Base-by-base conservation (phyloP, 2,329 filamentous ascomycete species). In the Ramularia collo-cygni region DNA sequence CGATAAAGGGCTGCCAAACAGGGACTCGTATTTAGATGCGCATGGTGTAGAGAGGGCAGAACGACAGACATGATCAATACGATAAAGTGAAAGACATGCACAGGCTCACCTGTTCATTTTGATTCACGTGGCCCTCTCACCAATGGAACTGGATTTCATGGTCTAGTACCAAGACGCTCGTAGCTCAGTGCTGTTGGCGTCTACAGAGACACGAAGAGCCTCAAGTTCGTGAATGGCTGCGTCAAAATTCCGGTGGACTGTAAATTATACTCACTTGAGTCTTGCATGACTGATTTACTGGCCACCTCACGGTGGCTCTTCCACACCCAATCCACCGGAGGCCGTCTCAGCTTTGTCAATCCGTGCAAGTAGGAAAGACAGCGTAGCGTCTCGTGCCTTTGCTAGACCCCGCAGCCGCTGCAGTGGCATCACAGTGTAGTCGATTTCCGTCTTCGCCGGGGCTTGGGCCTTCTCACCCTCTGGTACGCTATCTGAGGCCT, bases 301-400 rank as follows among this genome's bases (percentile, higher is more conserved):
- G n/a, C n/a, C n/a, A n/a, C n/a, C n/a, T 33, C 31, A 33, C 14
- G 35, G 16, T n/a, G 27, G 35, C 27, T 38, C 30, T 28, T 28
- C 5, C n/a, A 16, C n/a, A 28, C n/a, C 19, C 21, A 15, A 15
- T 32, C 29, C 24, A 37, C 27, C 17, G 29, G 38, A 27, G 13
- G 55, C 56, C n/a, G 46, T 49, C 33, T 76, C 73, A 1, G 66
- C 63, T 37, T 69, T 67, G 44, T 75, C 70, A 43, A 76, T 71
- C 43, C 72, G 61, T 50, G 70, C 71, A 38, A 76, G 52, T 29
- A 76, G 60, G 43, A 72, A 75, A 1, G 64, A 59, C 43, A 75
- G 65, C 1, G 70, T 75, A 6, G 68, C 69, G 58, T 76, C 73
- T 33, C 71, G 60, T 14, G 71, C 72, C 47, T 68, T 72, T 33